Conservation (phyloP, 768 basidiomycete genomes). For the Termitomyces sp. region DNA sequence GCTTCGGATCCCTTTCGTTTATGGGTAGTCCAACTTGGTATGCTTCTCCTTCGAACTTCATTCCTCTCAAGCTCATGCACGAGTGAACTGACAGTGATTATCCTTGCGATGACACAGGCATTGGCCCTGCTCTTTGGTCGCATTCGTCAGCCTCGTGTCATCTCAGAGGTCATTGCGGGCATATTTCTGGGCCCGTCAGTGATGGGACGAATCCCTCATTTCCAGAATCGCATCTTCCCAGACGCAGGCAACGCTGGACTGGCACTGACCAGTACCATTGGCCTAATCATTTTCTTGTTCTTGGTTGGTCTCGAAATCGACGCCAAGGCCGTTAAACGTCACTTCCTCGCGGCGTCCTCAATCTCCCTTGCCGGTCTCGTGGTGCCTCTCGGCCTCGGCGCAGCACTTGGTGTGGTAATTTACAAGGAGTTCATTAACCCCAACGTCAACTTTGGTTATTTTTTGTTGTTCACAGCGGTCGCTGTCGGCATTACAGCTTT, state of each 20-base stretch:
- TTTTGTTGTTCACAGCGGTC: slow-evolving; percentile 83
- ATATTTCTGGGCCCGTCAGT: slow-evolving; percentile 77
- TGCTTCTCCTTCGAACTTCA: slow-evolving; percentile 15
- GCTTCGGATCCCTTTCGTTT: slow-evolving; percentile 61
- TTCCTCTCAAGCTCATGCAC: slow-evolving; percentile 16
- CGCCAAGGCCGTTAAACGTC: slow-evolving; percentile 57
- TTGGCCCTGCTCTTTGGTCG: slow-evolving; percentile 60
- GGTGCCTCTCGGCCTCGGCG: slow-evolving; percentile 78
- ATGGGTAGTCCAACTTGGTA: slow-evolving; percentile 76
- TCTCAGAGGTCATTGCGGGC: slow-evolving; percentile 89
- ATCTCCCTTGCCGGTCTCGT: slow-evolving; percentile 67
- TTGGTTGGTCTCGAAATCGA: slow-evolving; percentile 85
- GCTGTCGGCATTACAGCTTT: slow-evolving; percentile 81
- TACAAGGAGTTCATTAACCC: slow-evolving; percentile 63
- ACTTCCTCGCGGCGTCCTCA: slow-evolving; percentile 47
- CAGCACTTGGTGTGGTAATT: slow-evolving; percentile 64
- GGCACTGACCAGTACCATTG: slow-evolving; percentile 69
- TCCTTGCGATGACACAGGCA: slow-evolving; percentile 73
- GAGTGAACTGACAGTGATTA: slow-evolving; percentile 48
- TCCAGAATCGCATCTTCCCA: slow-evolving; percentile 58
- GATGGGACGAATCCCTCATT: slow-evolving; percentile 76
- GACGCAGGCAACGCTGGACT: slow-evolving; percentile 45
- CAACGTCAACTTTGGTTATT: slow-evolving; percentile 66
- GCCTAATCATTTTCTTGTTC: slow-evolving; percentile 78
- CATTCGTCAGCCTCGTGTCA: slow-evolving; percentile 85